Evolutionary conservation across 2,329 filamentous ascomycete species (phyloP).

Genomic region (Fusarium guadeloupense): DNA sequence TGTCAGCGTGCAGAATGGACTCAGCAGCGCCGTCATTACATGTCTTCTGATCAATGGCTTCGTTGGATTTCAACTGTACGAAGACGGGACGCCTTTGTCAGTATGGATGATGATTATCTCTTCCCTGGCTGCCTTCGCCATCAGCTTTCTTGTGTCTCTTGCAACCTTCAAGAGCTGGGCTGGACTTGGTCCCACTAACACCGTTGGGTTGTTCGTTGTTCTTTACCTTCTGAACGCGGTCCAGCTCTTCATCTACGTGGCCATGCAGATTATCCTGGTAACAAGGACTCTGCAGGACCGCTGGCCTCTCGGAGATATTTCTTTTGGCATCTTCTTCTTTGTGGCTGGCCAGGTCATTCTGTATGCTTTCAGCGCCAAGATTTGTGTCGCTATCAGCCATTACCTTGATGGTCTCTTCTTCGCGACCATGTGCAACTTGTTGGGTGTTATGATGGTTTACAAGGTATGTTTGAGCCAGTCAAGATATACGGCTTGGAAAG

Average conservation of each 20-base stretch:
- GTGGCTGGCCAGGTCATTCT: conserved; percentile 90
- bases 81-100: conserved; percentile 92
- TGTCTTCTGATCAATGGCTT: conserved; percentile 97
- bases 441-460: conserved; percentile 99
- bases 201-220: conserved; percentile 88
- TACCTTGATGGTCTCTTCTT: conserved; percentile 96
- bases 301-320: conserved; percentile 93
- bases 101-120: conserved; percentile 89
- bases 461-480: conserved; percentile 67
- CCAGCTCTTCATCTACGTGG: conserved; percentile 83
- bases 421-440: conserved; percentile 89
- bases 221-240: conserved; percentile 91
- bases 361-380: conserved; percentile 85
- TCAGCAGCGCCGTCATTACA: conserved; percentile 85
- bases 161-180: conserved; percentile 94
- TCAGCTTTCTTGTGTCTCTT: conserved; percentile 87
- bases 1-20: conserved; percentile 83
- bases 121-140: conserved; percentile 82
- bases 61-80: conserved; percentile 97
- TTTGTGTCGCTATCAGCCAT: conserved; percentile 86
- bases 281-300: conserved; percentile 90
- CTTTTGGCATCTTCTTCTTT: conserved; percentile 91
- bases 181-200: conserved; percentile 84
- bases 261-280: conserved; percentile 89
- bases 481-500: not conserved